These are phyloP conservation scores for Chimonanthus praecox DNA, from an alignment of 164 flowering plant species.

Conservation along the genomic window DNA sequence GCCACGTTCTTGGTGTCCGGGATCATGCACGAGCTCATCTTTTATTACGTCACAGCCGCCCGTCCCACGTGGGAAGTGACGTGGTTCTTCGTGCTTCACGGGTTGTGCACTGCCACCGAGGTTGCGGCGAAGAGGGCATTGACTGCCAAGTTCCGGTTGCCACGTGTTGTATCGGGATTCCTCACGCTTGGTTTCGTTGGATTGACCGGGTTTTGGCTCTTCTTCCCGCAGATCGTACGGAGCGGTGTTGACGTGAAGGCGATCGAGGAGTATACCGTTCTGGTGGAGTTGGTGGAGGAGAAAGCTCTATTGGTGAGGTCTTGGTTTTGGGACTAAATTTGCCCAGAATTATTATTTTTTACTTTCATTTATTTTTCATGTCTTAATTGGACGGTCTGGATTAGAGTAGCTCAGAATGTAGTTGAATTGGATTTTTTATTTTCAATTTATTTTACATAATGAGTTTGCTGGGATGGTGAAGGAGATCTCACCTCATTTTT, in stretches of 20 bases:
- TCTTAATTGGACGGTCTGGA: no score
- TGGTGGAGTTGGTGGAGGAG: slow-evolving; percentile 1
- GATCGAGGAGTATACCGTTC: slow-evolving; percentile 1
- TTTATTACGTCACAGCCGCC: slow-evolving; percentile 6
- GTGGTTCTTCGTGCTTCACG: slow-evolving; percentile 21
- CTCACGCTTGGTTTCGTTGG: slow-evolving; percentile 34
- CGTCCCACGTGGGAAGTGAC: slow-evolving; percentile 21
- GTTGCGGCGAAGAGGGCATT: slow-evolving; percentile 1
- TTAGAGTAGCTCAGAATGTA: no score
- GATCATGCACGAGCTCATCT: slow-evolving; percentile 21
- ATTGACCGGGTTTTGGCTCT: slow-evolving; percentile 36
- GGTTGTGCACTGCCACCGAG: slow-evolving; percentile 12
- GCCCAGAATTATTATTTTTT: no score
- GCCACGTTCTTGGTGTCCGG: slow-evolving; percentile 18
- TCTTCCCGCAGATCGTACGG: slow-evolving; percentile 40
- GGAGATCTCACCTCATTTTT: no score
- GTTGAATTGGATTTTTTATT: no score
- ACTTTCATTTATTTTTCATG: no score
- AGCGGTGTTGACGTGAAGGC: slow-evolving; percentile 22
- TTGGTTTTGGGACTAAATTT: no score
- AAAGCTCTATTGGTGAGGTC: no score
- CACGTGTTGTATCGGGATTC: slow-evolving; percentile 10
- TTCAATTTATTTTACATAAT: no score
- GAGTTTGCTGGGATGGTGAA: no score
- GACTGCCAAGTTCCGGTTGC: slow-evolving; percentile 9